Base-by-base conservation (phyloP, 2,329 filamentous ascomycete species). In the Mollisia scopiformis region DNA sequence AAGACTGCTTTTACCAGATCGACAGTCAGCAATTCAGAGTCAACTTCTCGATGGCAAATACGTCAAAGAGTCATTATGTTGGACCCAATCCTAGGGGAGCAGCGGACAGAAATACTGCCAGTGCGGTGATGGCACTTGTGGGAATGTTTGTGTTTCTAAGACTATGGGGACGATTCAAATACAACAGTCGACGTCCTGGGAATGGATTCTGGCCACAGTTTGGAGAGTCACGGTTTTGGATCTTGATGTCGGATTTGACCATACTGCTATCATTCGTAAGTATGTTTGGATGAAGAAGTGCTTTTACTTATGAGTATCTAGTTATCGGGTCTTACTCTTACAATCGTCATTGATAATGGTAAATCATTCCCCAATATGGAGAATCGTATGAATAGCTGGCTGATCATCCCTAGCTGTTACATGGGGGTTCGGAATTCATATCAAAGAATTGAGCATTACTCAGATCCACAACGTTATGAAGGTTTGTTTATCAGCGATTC, bases 161-260 rank as follows among this genome's bases (percentile, higher is more conserved):
- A 47, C 37, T 62, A 57, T 62, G 61, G 61, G 61, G 57, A 35
- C 61, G 61, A 16, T 62, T 59, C 43, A 55, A 53, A 21, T 62
- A 53, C 35, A 59, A 23, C 8, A 31, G 10, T 35, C 39, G n/a
- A n/a, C n/a, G n/a, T n/a, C n/a, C 53, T 39, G 49, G 52, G 19
- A 8, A 41, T 10, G 5, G 19, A 28, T 56, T 46, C 16, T 28
- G 43, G 21, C 16, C 54, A 33, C 30, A 49, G 25, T 47, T 60
- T 28, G 61, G 61, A 16, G 57, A 60, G 7, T 41, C 46, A 19
- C 35, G 54, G 27, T 60, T 55, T 31, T 60, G 57, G 61, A 43
- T 61, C 25, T 23, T 62, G 46, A 6, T 62, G 10, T 60, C 57
- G 16, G 61, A 62, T 31, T 46, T 62, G 21, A 13, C 57, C 30